Evolutionary conservation across 805 yeast species (phyloP).

Genomic region (Sugiyamaella boreocaroliniensis): DNA sequence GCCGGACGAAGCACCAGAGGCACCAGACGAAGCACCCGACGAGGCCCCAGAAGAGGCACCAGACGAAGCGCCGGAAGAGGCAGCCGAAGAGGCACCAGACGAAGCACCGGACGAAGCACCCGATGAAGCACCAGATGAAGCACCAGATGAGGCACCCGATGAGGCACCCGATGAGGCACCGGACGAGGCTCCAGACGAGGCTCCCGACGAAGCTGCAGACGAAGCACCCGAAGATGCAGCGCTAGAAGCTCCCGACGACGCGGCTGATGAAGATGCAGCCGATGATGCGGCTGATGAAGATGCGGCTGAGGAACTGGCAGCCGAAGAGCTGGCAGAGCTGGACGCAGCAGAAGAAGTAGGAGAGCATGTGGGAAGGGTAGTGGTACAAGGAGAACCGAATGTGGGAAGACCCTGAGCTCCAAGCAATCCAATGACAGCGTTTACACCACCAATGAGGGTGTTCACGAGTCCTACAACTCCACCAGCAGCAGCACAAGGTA

Average conservation of each 20-base stretch:
- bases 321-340: not conserved
- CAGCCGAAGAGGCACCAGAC: not conserved
- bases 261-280: not conserved
- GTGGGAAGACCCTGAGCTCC: not conserved
- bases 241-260: not conserved
- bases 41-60: not conserved
- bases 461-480: not conserved
- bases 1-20: conserved; percentile 1
- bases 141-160: not conserved
- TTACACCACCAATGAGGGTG: not conserved
- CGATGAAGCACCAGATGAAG: conserved; percentile 3
- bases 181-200: not conserved
- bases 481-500: not conserved
- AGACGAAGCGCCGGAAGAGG: not conserved
- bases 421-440: not conserved
- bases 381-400: conserved; percentile 1
- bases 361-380: not conserved
- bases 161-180: not conserved
- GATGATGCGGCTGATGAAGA: not conserved
- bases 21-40: not conserved
- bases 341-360: not conserved
- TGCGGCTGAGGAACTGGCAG: not conserved
- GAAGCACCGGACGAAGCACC: not conserved
- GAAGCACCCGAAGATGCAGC: too few species aligned
- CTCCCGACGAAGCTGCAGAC: not conserved